Base-by-base conservation (phyloP, 2,329 filamentous ascomycete species). In the Fusarium sp. region DNA sequence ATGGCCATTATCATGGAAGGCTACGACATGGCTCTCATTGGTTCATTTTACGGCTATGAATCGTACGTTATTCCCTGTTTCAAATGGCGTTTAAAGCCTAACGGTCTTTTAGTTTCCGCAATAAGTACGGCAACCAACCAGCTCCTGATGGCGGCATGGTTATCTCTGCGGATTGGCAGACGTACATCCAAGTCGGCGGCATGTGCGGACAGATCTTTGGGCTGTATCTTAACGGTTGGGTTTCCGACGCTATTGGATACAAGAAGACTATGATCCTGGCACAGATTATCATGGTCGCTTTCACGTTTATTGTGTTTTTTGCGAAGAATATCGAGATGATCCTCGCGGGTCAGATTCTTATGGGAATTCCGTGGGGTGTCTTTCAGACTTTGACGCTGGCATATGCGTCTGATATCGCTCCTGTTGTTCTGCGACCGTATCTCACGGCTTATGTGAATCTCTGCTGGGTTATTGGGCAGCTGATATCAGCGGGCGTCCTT, bases 341-440 rank as follows among this genome's bases (percentile, higher is more conserved):
- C 18, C 81, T 89, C 12, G 83, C 83, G 1, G 86, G 85, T 4
- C 86, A 89, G 74, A 84, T 89, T 37, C 78, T 89, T 4, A 86
- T 85, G 67, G 88, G 88, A 35, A 83, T 88, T 24, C 85, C 85
- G 0, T 86, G 84, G 81, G 83, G 83, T 18, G 81, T 85, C 33
- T 84, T 88, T 77, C 84, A 86, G 57, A 78, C 81, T n/a, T 76
- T 87, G 29, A 84, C 84, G 33, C 83, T 87, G 50, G 87, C 89
- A 3, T 91, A 91, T 66, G 89, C 88, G 10, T 86, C 87, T 39
- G 89, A 92, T 74, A 89, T 92, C 44, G 91, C 89, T 72, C 90
- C 90, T 1, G 85, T 92, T 8, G 63, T 74, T 5, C 61, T 86
- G 3, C 79, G 84, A n/a, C 78, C 81, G 6, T 85, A 85, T 60